These are phyloP conservation scores for Chrysochromulina parva DNA, from an alignment of 78 protist genomes.

Conservation along the genomic window DNA sequence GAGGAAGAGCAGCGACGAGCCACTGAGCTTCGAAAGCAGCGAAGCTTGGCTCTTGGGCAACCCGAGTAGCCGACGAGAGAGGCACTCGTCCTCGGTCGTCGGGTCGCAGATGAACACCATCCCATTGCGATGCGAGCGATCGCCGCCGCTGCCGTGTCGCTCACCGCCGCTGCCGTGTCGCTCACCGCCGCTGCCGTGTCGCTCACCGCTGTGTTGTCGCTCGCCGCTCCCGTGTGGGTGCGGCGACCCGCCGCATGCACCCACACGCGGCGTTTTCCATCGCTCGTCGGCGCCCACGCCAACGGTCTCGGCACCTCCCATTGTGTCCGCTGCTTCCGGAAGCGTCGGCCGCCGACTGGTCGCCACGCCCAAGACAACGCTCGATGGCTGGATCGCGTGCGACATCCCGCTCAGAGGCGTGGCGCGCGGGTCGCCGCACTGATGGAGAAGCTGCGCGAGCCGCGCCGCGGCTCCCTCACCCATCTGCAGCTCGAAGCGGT, in stretches of 20 bases:
- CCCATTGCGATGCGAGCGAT: background rate
- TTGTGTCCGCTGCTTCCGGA: background rate
- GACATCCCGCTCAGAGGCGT: too few relatives aligned
- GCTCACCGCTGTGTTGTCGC: too few relatives aligned
- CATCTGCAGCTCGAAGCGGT: slow-evolving; percentile 11
- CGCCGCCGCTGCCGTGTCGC: background rate
- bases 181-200: too few relatives aligned
- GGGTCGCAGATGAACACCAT: slow-evolving; percentile 10
- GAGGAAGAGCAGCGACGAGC: background rate
- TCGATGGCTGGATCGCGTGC: too few relatives aligned
- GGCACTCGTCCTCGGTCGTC: background rate
- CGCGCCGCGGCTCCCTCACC: background rate
- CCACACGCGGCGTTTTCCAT: too few relatives aligned
- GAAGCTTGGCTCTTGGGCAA: background rate
- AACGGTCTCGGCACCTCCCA: too few relatives aligned
- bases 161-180: background rate
- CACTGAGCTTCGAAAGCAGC: background rate
- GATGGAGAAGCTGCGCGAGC: background rate
- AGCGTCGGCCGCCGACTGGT: background rate
- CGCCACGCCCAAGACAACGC: too few relatives aligned
- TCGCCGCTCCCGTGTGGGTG: too few relatives aligned
- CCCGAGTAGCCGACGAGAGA: background rate
- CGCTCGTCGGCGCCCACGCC: too few relatives aligned
- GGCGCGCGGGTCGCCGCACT: background rate
- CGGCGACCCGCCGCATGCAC: too few relatives aligned